These are phyloP conservation scores for Neurospora tetraspora DNA, from an alignment of 495 filamentous ascomycete genomes.

Conservation along the genomic window DNA sequence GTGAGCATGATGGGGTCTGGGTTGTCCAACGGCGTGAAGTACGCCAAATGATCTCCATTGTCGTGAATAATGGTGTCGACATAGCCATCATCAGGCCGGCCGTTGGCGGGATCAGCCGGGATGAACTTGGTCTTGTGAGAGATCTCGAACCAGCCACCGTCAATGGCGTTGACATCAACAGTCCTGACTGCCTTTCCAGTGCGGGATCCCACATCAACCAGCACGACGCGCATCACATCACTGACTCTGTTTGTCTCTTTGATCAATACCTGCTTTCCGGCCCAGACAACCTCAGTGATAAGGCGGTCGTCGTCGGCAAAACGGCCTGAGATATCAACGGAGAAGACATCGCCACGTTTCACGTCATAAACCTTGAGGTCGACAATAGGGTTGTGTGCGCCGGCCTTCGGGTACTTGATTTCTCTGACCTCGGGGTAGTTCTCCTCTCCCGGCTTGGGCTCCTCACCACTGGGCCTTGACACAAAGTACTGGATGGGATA, in stretches of 20 bases:
- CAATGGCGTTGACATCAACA: conserved; percentile 65
- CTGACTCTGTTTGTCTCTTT: conserved; percentile 92
- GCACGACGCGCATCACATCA: conserved; percentile 73
- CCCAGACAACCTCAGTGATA: conserved; percentile 92
- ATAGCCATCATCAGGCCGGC: conserved; percentile 76
- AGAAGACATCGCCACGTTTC: conserved; percentile 66
- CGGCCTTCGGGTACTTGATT: conserved; percentile 97
- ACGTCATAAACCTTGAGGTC: conserved; percentile 84
- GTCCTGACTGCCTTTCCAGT: conserved; percentile 72
- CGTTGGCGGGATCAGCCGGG: conserved; percentile 70
- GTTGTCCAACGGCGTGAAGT: conserved; percentile 87
- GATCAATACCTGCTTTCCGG: conserved; percentile 69
- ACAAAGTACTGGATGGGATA: conserved; percentile 93
- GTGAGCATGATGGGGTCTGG: conserved; percentile 74
- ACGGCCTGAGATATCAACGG: conserved; percentile 63
- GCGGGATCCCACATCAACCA: conserved; percentile 68
- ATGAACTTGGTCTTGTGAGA: conserved; percentile 78
- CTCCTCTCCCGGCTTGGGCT: conserved; percentile 64
- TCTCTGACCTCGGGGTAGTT: conserved; percentile 81
- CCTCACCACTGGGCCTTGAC: conserved; percentile 69
- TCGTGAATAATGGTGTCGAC: conserved; percentile 84
- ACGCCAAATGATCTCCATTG: conserved; percentile 83
- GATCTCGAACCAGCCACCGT: conserved; percentile 97
- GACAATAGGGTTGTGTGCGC: conserved; percentile 85
- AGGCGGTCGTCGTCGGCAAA: conserved; percentile 75